Conservation (phyloP, 768 basidiomycete species). For the Boletus bicolor region DNA sequence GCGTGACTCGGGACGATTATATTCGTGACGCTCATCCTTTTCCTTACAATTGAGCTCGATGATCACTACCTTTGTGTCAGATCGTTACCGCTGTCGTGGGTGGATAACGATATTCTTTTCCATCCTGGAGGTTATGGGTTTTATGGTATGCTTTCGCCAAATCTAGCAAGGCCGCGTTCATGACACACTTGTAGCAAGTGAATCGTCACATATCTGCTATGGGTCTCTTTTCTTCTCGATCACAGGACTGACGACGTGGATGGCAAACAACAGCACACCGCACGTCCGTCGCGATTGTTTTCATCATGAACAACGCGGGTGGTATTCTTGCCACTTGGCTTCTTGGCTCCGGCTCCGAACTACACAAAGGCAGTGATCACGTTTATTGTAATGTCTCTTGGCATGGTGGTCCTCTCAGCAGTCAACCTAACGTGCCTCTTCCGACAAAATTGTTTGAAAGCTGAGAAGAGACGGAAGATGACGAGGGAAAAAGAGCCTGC, state of each 20-base stretch:
- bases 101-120: constrained; percentile 43
- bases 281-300: constrained; percentile 53
- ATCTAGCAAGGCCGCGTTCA: neutral
- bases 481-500: constrained; percentile 35
- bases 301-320: constrained; percentile 56
- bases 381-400: constrained; percentile 35
- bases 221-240: constrained; percentile 56
- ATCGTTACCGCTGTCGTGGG: constrained; percentile 51
- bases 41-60: constrained; percentile 32
- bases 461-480: constrained; percentile 30
- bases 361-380: constrained; percentile 47
- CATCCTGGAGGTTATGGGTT: constrained; percentile 45
- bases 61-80: constrained; percentile 47
- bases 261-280: constrained; percentile 59
- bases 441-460: constrained; percentile 47
- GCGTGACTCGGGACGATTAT: constrained; percentile 15
- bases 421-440: constrained; percentile 41
- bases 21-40: neutral
- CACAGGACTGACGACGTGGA: constrained; percentile 54
- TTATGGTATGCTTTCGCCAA: constrained; percentile 37
- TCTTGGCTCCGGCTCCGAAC: constrained; percentile 45
- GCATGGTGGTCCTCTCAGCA: constrained; percentile 36
- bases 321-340: constrained; percentile 64
- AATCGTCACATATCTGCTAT: constrained; percentile 44
- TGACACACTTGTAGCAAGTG: constrained; percentile 14